Base-by-base conservation (phyloP, 1,284 basidiomycete species). In the Ganoderma leucocontextum region DNA sequence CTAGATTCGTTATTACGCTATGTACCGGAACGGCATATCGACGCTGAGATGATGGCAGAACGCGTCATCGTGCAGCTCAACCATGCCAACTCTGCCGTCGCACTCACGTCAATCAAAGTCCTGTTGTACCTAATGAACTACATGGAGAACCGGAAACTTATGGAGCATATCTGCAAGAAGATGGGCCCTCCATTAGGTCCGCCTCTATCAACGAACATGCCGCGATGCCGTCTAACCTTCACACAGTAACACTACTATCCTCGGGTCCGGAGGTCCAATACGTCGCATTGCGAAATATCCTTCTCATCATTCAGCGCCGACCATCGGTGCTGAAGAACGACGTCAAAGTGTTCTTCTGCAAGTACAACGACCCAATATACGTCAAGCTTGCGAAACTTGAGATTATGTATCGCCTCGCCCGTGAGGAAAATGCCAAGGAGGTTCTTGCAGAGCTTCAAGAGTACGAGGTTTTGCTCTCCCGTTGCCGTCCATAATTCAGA, bases 271-370 rank as follows among this genome's bases (percentile, higher is more conserved):
- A 99, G 80, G 96, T 99, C 1, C 98, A 99, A 87, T 99, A 99
- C 81, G 97, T 99, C 44, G 95, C 97, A 0, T 84, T 99, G 36
- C 89, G 98, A 65, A 99, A 99, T 79, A 99, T 99, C 77, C 89
- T 99, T 55, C 88, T 99, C 39, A 95, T 99, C 74, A 96, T 99
- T 69, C 98, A 99, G 81, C 89, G 98, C 67, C 88, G 98, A 62
- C 96, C 97, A 9, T 83, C 92, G 49, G 95, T 99, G 17, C 85
- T 99, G 62, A 94, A 95, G 80, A 98, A 98, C 80, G 97, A 99
- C 77, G 97, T 99, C 80, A 95, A 96, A 72, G 96, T 98, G 25
- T 99, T 99, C 83, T 99, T 99, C 83, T 99, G 97, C 91, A 99
- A 99, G 81, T 99, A 99, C 82, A 99, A 99, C 78, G 98, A 99